A percentile compares a stretch with the other conserved stretches of the same genome.
Conservation (phyloP, 495 filamentous ascomycete species). For the Thermothielavioides terrestris region DNA sequence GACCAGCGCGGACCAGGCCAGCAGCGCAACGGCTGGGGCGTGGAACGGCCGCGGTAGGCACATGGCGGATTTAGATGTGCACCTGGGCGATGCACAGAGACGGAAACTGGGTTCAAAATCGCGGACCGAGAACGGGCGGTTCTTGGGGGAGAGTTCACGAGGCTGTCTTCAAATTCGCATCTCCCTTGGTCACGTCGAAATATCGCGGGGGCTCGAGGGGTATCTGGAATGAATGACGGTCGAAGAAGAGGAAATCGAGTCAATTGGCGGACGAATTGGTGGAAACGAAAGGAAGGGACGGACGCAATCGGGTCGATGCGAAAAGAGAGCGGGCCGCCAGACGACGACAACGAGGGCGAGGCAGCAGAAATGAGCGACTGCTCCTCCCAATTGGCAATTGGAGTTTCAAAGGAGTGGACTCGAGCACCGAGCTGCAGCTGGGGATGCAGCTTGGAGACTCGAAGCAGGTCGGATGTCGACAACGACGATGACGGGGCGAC, state of each 20-base stretch:
- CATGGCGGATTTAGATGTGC: too few relatives aligned
- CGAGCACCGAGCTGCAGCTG: not conserved
- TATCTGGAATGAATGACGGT: too few relatives aligned
- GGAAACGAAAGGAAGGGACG: not conserved
- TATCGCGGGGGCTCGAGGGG: slow-evolving; percentile 6
- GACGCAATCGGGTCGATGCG: not conserved
- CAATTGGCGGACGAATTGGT: not conserved
- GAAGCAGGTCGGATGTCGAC: not conserved
- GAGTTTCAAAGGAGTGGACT: slow-evolving; percentile 8
- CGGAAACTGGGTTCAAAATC: not conserved
- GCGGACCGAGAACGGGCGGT: not conserved
- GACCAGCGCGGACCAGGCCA: slow-evolving; percentile 32
- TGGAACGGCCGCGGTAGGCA: slow-evolving; percentile 25
- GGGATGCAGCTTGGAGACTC: too few relatives aligned
- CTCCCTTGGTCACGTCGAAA: not conserved
- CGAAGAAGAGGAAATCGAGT: not conserved
- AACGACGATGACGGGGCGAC: not conserved
- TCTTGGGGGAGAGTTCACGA: too few relatives aligned
- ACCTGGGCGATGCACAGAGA: too few relatives aligned
- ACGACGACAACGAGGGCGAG: too few relatives aligned
- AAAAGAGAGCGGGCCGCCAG: slow-evolving; percentile 8
- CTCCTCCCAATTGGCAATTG: not conserved
- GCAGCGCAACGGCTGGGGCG: slow-evolving; percentile 32
- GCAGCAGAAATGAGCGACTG: slow-evolving; percentile 4
- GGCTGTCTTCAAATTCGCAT: too few relatives aligned